These are phyloP conservation scores for Aspergillus neoniger DNA, from an alignment of 2,329 filamentous ascomycete genomes.

Conservation along the genomic window DNA sequence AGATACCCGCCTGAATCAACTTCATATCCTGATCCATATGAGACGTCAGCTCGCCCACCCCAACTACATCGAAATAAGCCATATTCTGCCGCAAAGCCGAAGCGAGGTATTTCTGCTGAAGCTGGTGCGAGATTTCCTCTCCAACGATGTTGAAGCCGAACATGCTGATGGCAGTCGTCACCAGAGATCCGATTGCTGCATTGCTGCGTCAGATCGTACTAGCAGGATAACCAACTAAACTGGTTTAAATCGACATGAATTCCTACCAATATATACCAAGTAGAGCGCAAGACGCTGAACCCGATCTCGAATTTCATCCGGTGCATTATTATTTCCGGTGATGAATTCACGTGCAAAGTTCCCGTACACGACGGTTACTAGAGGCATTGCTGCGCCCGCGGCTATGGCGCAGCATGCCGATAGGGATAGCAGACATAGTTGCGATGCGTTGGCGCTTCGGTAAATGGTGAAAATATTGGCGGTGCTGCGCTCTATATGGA, in stretches of 20 bases:
- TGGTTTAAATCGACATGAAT: no score
- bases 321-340: not conserved
- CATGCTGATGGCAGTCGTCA: conserved; percentile 71
- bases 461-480: conserved; percentile 6
- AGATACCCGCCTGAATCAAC: conserved; percentile 71
- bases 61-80: conserved; percentile 80
- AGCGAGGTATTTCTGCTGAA: conserved; percentile 72
- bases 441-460: not conserved
- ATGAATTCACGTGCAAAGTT: conserved; percentile 4
- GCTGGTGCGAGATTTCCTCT: conserved; percentile 68
- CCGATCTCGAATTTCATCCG: not conserved
- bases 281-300: not conserved
- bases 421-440: not conserved
- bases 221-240: no score
- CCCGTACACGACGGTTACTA: conserved; percentile 8
- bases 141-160: conserved; percentile 79
- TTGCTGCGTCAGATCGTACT: not conserved
- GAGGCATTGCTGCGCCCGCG: conserved; percentile 12
- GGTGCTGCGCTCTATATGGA: not conserved
- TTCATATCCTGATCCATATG: conserved; percentile 85
- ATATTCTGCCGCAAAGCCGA: conserved; percentile 79
- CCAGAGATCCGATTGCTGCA: conserved; percentile 63
- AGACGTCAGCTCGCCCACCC: conserved; percentile 80
- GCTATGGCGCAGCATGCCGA: conserved; percentile 8
- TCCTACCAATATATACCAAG: conserved; percentile 10